Base-by-base conservation (phyloP, 2,329 filamentous ascomycete genomes). In the Colletotrichum orbiculare region DNA sequence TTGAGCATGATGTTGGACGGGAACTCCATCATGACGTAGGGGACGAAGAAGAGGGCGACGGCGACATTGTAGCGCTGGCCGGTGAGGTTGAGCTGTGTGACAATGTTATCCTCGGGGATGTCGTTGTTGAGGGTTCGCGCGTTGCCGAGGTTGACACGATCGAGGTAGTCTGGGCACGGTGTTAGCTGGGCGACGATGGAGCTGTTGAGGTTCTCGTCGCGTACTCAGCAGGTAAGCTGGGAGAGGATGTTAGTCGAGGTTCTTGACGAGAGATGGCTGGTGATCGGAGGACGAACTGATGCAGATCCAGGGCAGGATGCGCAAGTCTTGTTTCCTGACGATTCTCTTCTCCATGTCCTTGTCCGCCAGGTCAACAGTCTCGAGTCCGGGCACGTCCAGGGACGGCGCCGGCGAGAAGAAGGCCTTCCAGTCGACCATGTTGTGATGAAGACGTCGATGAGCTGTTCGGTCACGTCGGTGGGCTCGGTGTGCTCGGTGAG, bases 1-100 rank as follows among this genome's bases (percentile, higher is more conserved):
- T 75, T 76, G 63, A 75, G 74, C 13, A 75, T 64, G 34, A 76
- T 73, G 55, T 76, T 76, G 48, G 72, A 75, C 7, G 74, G 74
- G 47, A 75, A 75, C 54, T 75, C 73, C 72, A 73, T 73, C 4
- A 75, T 48, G 8, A 68, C 67, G 52, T 75, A 74, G 15, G 73
- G 73, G 0, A 74, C 73, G 63, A 74, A 74, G 63, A 74, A 74
- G 1, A 74, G 55, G 12, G 73, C 73, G 17, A 74, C 72, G 50
- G 72, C 73, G 39, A 74, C 69, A 59, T 74, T 74, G 69, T 74
- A 74, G 35, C 67, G 73, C 64, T 74, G 71, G 38, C 73, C 73
- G 9, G 73, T 74, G 56, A 75, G 73, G 63, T 69, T 57, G 68
- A 75, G 73, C 47, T 73, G 71, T 0, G 52, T 54, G 25, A 75